phyloP scores from a whole-genome alignment of 2,329 filamentous ascomycete species.

The Ilyonectria robusta region DNA sequence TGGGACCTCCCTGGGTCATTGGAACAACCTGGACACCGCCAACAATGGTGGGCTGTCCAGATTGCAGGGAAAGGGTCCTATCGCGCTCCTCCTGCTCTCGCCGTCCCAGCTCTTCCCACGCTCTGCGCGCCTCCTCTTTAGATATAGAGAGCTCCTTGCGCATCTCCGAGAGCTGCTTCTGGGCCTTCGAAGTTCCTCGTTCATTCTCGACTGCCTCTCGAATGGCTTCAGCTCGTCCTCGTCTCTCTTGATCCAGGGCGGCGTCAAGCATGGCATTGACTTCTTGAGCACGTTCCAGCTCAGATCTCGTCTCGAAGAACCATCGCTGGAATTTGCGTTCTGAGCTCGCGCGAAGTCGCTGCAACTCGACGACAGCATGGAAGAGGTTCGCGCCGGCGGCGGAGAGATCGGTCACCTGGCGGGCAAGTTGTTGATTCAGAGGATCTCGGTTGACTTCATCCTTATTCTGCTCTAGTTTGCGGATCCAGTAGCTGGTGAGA shows the following conservation, averaged over 20 bases:
- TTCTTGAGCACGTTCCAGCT: constrained; percentile 89
- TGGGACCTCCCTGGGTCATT: constrained; percentile 81
- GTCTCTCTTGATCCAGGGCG: constrained; percentile 81
- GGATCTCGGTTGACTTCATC: constrained; percentile 87
- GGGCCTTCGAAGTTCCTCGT: constrained; percentile 79
- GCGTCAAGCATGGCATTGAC: constrained; percentile 84
- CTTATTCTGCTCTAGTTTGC: constrained; percentile 89
- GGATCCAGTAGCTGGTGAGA: constrained; percentile 97
- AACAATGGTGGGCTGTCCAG: constrained; percentile 89
- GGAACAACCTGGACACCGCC: constrained; percentile 96
- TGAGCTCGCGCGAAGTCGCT: constrained; percentile 92
- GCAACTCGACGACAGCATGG: constrained; percentile 96
- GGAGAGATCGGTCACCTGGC: constrained; percentile 97
- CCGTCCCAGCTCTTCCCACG: constrained; percentile 96
- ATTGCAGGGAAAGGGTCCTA: constrained; percentile 85
- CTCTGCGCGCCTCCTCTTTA: constrained; percentile 93
- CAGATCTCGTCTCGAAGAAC: constrained; percentile 95
- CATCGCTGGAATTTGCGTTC: constrained; percentile 98
- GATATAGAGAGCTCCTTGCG: constrained; percentile 93
- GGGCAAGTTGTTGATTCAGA: constrained; percentile 87
- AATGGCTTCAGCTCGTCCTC: constrained; percentile 77
- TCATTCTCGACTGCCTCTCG: constrained; percentile 77
- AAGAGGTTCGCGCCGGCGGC: constrained; percentile 97
- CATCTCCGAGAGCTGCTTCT: constrained; percentile 90
- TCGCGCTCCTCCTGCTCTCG: constrained; percentile 95